These are phyloP conservation scores for Colletotrichum filicis DNA, from an alignment of 2,329 filamentous ascomycete species.

Conservation along the genomic window DNA sequence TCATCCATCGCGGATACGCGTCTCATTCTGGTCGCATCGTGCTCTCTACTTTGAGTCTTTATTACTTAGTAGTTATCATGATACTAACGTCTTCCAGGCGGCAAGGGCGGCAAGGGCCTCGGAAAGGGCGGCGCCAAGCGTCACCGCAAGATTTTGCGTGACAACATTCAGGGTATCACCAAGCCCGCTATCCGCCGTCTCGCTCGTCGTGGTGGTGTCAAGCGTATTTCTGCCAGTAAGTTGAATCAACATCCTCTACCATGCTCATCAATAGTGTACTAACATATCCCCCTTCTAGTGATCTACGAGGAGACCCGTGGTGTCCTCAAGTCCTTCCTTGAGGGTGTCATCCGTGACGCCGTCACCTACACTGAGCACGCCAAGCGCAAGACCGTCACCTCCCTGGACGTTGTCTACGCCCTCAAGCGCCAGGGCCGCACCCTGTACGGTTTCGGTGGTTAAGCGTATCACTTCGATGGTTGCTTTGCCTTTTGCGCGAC, in stretches of 20 bases:
- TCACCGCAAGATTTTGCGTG: constrained; percentile 98
- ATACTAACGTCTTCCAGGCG: constrained; percentile 65
- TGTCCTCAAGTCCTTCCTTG: constrained; percentile 83
- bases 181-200: constrained; percentile 99
- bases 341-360: constrained; percentile 80
- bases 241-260: constrained; percentile 33
- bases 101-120: constrained; percentile 97
- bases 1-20: not conserved
- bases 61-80: not conserved
- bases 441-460: constrained; percentile 92
- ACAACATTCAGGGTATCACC: constrained; percentile 99
- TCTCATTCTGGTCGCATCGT: not conserved
- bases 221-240: constrained; percentile 97
- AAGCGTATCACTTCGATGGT: constrained; percentile 50
- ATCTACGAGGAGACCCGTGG: constrained; percentile 84
- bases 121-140: constrained; percentile 99
- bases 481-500: not conserved
- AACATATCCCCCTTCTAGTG: constrained; percentile 54
- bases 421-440: constrained; percentile 78
- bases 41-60: not conserved
- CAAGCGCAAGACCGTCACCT: constrained; percentile 84
- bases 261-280: constrained; percentile 6
- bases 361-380: constrained; percentile 85
- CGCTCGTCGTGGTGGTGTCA: constrained; percentile 98
- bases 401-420: constrained; percentile 74